phyloP scores from a whole-genome alignment of 345 rosid species.

The Kernera saxatilis region DNA sequence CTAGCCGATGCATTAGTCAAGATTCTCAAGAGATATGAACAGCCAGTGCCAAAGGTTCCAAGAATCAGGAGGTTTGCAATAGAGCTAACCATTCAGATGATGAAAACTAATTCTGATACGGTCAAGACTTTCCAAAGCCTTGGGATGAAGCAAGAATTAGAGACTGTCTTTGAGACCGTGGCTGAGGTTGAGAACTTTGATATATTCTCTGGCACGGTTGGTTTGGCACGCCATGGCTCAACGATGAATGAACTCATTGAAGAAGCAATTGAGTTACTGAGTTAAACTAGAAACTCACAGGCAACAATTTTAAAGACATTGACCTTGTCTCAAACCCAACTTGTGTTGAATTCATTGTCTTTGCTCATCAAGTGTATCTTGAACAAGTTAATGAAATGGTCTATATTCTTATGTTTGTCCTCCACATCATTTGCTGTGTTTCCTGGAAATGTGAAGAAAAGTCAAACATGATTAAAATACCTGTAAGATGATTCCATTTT shows the following conservation, averaged over 20 bases:
- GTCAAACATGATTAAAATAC: background rate
- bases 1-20: slow-evolving; percentile 45
- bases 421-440: background rate
- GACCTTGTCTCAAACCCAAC: background rate
- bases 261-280: slow-evolving; percentile 43
- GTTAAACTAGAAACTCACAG: background rate
- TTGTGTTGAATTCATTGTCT: background rate
- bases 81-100: slow-evolving; percentile 78
- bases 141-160: slow-evolving; percentile 51
- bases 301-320: background rate
- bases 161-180: slow-evolving; percentile 56
- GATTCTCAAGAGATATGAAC: slow-evolving; percentile 48
- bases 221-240: slow-evolving; percentile 61
- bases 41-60: slow-evolving; percentile 72
- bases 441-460: background rate
- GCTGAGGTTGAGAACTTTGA: slow-evolving; percentile 75
- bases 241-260: slow-evolving; percentile 60
- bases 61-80: slow-evolving; percentile 77
- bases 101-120: slow-evolving; percentile 39
- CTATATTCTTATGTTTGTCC: background rate
- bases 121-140: slow-evolving; percentile 29
- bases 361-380: background rate
- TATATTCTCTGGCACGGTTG: slow-evolving; percentile 70
- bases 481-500: background rate
- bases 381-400: background rate